Base-by-base conservation (phyloP, 2,329 filamentous ascomycete species). In the Penicillium vulpinum region DNA sequence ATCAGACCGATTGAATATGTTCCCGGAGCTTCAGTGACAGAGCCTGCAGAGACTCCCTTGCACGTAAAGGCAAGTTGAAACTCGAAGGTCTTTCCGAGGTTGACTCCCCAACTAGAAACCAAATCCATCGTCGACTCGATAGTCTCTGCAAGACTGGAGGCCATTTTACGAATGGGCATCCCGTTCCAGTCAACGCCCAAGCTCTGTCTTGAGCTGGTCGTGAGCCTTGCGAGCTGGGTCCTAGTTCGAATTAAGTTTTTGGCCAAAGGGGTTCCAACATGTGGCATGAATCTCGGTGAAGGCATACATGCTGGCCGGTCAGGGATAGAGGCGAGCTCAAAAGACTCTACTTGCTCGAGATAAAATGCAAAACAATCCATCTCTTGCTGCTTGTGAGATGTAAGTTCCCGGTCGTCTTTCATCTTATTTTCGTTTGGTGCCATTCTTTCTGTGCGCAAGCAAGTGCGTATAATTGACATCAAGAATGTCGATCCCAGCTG, bases 381-480 rank as follows among this genome's bases (percentile, higher is more conserved):
- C 31, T 75, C 72, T 18, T 74, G 71, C 15, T 67, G 59, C 2
- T 67, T 70, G 3, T 63, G 49, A 9, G 63, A 63, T 4, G 47
- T 60, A 5, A 70, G 48, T 0, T 62, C 54, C 31, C 64, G 58
- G 4, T 71, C 65, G 1, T 62, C 35, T 5, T 57, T 24, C 0
- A 74, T 51, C 9, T 62, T 48, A 39, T 74, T 74, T 11, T 72
- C 69, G 0, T 70, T 61, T 8, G 67, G 52, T 0, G 64, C 51
- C 46, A 73, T 70, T 31, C 73, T 58, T 50, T 73, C 63, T 2
- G 70, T 72, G 18, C 74, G 64, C 18, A 76, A 64, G 8, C 64
- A 64, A 24, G 71, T 72, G 50, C 74, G 68, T 8, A 76, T 54
- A 16, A 74, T 46, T 18, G 70, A 65, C 75, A 77, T 77, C 2